phyloP scores from a whole-genome alignment of 2,329 filamentous ascomycete genomes.

The Penicillium sp. region DNA sequence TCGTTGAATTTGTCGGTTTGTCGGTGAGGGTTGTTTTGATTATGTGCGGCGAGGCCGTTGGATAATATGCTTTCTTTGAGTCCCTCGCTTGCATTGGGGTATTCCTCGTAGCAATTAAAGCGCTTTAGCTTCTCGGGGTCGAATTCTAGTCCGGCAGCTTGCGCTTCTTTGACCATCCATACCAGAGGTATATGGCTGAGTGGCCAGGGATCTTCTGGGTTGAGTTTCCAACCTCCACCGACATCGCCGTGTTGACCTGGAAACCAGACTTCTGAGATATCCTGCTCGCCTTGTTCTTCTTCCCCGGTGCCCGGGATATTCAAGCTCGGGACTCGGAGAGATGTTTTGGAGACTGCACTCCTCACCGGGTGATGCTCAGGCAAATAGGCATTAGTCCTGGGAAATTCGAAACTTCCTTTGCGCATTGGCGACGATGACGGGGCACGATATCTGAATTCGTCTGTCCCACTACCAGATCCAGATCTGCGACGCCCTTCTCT shows the following conservation, averaged over 20 bases:
- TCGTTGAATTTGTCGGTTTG: slow-evolving; percentile 45
- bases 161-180: slow-evolving; percentile 70
- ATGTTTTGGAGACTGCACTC: slow-evolving; percentile 15
- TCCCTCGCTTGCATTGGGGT: slow-evolving; percentile 27
- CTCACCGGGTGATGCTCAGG: slow-evolving; percentile 18
- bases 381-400: slow-evolving; percentile 7
- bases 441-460: slow-evolving; percentile 20
- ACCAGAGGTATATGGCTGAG: slow-evolving; percentile 70
- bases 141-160: slow-evolving; percentile 69
- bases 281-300: slow-evolving; percentile 48
- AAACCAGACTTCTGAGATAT: slow-evolving; percentile 76
- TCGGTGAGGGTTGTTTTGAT: slow-evolving; percentile 38
- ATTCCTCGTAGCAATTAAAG: slow-evolving; percentile 29
- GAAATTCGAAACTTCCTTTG: slow-evolving; percentile 13
- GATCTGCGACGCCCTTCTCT: slow-evolving; percentile 3
- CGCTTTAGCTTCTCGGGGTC: slow-evolving; percentile 50
- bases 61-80: not conserved
- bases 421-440: slow-evolving; percentile 17
- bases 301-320: slow-evolving; percentile 7
- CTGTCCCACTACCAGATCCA: not conserved
- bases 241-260: slow-evolving; percentile 76
- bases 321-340: slow-evolving; percentile 12
- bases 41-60: not conserved
- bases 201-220: slow-evolving; percentile 56
- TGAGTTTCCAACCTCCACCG: slow-evolving; percentile 72